A percentile compares a stretch with the other conserved stretches of the same genome.
These are phyloP conservation scores for Aechmea fasciata DNA, from an alignment of 176 grass and related monocot species.

Conservation along the genomic window DNA sequence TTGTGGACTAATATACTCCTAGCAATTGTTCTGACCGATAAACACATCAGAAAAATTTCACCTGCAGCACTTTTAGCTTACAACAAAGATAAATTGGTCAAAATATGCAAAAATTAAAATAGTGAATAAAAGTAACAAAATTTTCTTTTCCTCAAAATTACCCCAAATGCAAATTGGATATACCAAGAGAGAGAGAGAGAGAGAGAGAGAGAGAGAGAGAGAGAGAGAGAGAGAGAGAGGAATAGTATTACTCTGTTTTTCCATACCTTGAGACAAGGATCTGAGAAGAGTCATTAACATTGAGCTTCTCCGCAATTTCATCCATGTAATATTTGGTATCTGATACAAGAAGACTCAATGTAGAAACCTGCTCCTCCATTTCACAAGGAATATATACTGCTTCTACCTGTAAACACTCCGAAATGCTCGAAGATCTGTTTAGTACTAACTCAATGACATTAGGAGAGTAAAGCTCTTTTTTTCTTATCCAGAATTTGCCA, in stretches of 20 bases:
- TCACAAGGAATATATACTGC: slow-evolving; percentile 45
- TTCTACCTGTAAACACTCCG: slow-evolving; percentile 37
- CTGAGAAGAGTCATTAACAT: slow-evolving; percentile 48
- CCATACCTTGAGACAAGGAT: slow-evolving; percentile 67
- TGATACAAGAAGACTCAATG: slow-evolving; percentile 38
- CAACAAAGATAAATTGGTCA: too few species aligned
- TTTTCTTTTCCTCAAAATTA: too few species aligned
- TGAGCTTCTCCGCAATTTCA: slow-evolving; percentile 56
- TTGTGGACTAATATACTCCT: too few species aligned
- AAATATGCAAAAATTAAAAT: too few species aligned
- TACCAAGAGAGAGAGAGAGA: too few species aligned
- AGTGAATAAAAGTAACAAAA: too few species aligned
- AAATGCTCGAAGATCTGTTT: slow-evolving; percentile 25
- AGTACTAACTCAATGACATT: slow-evolving; percentile 42
- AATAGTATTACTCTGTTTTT: slow-evolving; percentile 1
- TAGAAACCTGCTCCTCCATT: slow-evolving; percentile 45
- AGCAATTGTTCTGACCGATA: too few species aligned
- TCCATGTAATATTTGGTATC: slow-evolving; percentile 67
- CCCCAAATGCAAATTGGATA: too few species aligned
- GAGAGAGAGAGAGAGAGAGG: too few species aligned
- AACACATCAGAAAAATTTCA: too few species aligned
- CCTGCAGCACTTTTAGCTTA: too few species aligned
- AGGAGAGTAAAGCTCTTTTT: slow-evolving; percentile 31
- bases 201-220: too few species aligned
- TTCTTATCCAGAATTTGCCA: slow-evolving; percentile 55